These are phyloP conservation scores for Metschnikowia vanudenii DNA, from an alignment of 805 yeast genomes.

Conservation along the genomic window DNA sequence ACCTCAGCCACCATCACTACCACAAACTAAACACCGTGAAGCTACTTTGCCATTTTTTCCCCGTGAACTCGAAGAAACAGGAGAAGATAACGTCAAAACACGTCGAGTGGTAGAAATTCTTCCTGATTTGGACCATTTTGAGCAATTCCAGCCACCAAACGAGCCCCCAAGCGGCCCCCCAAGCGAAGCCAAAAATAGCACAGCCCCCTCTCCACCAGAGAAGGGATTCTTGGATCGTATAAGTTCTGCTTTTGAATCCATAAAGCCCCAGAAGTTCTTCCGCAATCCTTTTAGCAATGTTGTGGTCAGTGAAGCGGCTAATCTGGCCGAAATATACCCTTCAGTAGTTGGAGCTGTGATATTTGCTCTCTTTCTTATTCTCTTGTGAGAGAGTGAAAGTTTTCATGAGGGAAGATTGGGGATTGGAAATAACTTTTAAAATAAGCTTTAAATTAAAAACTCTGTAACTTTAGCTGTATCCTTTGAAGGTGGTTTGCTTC, in stretches of 20 bases:
- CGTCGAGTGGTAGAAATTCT: no score
- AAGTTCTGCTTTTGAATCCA: neutral
- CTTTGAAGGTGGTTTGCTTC: no score
- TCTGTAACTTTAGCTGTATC: no score
- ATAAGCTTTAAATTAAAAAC: no score
- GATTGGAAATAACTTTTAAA: no score
- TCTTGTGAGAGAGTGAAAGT: neutral
- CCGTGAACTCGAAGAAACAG: neutral
- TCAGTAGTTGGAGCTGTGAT: constrained; percentile 15
- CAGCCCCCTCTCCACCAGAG: neutral
- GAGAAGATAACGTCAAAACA: no score
- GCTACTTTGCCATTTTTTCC: no score
- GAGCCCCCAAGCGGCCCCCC: no score
- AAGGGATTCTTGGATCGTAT: neutral
- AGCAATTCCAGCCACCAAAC: no score
- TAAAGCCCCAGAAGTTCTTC: neutral
- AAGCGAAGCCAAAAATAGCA: neutral
- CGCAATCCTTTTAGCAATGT: constrained; percentile 6
- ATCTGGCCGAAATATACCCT: constrained; percentile 8
- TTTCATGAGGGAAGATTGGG: no score
- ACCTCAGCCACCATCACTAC: neutral
- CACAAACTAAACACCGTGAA: no score
- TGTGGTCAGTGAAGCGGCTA: constrained; percentile 9
- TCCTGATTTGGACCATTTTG: no score
- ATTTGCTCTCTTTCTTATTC: constrained; percentile 10